Evolutionary conservation across 805 yeast species (phyloP).

Genomic region (Starmerella potacharoeniae): DNA sequence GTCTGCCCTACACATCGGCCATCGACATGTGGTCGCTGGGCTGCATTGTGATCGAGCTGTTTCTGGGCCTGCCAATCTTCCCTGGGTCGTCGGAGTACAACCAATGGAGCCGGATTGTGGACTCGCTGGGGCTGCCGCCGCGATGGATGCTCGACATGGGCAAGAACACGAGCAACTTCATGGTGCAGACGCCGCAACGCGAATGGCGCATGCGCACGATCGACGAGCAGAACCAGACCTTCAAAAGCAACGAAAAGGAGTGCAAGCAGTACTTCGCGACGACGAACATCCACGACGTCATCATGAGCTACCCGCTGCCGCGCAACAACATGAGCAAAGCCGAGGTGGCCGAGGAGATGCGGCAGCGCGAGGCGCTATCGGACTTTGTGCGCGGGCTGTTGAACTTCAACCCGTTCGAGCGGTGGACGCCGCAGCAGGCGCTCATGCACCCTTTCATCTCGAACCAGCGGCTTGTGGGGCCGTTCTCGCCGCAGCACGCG

Average conservation of each 20-base stretch:
- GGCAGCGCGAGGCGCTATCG: conserved; percentile 55
- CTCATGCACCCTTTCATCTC: conserved; percentile 81
- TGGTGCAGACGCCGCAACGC: conserved; percentile 35
- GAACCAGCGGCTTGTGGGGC: conserved; percentile 42
- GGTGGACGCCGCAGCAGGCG: conserved; percentile 97
- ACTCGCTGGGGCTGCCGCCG: conserved; percentile 78
- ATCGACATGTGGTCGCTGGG: conserved; percentile 98
- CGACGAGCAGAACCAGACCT: conserved; percentile 40
- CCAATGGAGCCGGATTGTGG: conserved; percentile 70
- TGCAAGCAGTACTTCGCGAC: conserved; percentile 72
- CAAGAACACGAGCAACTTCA: conserved; percentile 60
- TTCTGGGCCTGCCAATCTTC: conserved; percentile 81
- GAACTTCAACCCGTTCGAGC: conserved; percentile 78
- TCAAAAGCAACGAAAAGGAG: conserved; percentile 50
- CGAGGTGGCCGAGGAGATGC: conserved; percentile 56
- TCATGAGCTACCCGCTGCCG: conserved; percentile 54
- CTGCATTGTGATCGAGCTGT: conserved; percentile 81
- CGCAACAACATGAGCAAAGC: conserved; percentile 28
- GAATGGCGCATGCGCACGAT: conserved; percentile 38
- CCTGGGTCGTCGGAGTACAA: conserved; percentile 94
- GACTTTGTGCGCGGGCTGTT: conserved; percentile 72
- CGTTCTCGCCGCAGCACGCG: conserved; percentile 19
- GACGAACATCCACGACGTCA: conserved; percentile 55
- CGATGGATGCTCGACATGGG: conserved; percentile 97
- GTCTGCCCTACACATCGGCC: conserved; percentile 81